These are phyloP conservation scores for Geranomyces variabilis DNA, from an alignment of 192 early-diverging fungal genomes.

Conservation along the genomic window DNA sequence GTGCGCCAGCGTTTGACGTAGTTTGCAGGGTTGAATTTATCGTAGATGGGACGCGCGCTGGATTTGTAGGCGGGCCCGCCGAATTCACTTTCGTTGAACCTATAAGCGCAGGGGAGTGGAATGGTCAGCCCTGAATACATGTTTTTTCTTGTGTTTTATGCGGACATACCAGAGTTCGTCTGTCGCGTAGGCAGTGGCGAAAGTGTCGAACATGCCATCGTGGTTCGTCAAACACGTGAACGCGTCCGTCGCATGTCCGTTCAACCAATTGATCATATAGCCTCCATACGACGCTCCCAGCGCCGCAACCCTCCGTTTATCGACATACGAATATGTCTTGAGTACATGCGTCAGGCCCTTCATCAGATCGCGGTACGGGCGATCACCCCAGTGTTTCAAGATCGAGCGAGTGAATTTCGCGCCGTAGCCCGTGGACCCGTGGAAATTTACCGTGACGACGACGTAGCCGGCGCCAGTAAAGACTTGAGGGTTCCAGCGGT, in stretches of 20 bases:
- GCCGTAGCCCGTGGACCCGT: conserved; percentile 81
- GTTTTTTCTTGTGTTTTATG: too few species aligned
- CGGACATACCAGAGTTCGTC: conserved; percentile 61
- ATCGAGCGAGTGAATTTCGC: conserved; percentile 77
- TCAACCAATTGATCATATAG: conserved; percentile 86
- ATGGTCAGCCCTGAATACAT: too few species aligned
- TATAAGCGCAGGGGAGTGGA: too few species aligned
- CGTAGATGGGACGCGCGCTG: conserved; percentile 48
- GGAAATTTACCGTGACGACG: conserved; percentile 72
- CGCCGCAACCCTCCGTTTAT: conserved; percentile 57
- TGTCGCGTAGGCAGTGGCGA: conserved; percentile 66
- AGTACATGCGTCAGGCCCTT: conserved; percentile 68
- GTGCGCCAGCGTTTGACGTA: conserved; percentile 74
- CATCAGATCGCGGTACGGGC: conserved; percentile 77
- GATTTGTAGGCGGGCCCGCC: conserved; percentile 61
- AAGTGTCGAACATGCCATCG: conserved; percentile 72
- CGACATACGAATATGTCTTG: conserved; percentile 58
- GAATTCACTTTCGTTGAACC: conserved; percentile 78
- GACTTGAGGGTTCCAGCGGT: conserved; percentile 76
- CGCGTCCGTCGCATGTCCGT: conserved; percentile 63
- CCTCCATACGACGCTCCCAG: conserved; percentile 81
- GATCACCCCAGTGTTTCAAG: conserved; percentile 72
- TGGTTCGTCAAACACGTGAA: conserved; percentile 70
- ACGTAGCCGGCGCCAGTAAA: conserved; percentile 69
- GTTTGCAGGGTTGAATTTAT: conserved; percentile 70